phyloP scores from a whole-genome alignment of 352 stramenopile genomes.

The Achlya hypogyna region DNA sequence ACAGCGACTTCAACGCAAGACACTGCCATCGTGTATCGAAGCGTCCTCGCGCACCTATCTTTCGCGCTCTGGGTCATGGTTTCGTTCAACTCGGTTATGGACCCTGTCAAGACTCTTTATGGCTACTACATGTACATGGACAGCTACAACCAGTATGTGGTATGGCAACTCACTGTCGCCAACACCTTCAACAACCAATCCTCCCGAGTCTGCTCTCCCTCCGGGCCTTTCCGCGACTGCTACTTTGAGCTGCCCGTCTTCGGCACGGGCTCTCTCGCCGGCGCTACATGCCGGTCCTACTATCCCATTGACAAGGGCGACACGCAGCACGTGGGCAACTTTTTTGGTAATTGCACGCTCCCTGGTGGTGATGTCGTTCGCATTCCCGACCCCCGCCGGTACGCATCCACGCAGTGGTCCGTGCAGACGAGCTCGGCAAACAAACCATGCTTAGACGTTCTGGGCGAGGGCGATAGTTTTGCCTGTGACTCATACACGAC shows the following conservation, averaged over 20 bases:
- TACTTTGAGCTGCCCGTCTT: constrained; percentile 13
- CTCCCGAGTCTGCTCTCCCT: not conserved
- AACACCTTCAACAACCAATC: constrained; percentile 9
- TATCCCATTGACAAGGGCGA: constrained; percentile 4
- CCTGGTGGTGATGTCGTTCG: not conserved
- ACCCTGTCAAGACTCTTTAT: constrained; percentile 11
- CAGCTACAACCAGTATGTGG: not conserved
- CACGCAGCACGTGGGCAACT: constrained; percentile 3
- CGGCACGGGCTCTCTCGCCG: not conserved
- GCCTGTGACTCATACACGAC: constrained; percentile 9
- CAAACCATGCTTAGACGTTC: not conserved
- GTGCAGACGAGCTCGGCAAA: constrained; percentile 2
- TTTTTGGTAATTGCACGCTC: constrained; percentile 13
- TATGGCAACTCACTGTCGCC: not conserved
- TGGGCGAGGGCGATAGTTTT: constrained; percentile 9
- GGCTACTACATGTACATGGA: constrained; percentile 9
- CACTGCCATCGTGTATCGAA: no score
- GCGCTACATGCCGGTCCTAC: constrained; percentile 3
- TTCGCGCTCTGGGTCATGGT: not conserved
- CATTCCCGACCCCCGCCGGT: not conserved
- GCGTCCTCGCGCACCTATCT: no score
- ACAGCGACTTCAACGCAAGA: no score
- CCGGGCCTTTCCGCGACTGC: not conserved
- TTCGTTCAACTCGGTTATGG: constrained; percentile 7
- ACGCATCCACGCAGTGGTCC: constrained; percentile 8